phyloP scores from a whole-genome alignment of 1,284 basidiomycete species.

The Trichosporon asahii region DNA sequence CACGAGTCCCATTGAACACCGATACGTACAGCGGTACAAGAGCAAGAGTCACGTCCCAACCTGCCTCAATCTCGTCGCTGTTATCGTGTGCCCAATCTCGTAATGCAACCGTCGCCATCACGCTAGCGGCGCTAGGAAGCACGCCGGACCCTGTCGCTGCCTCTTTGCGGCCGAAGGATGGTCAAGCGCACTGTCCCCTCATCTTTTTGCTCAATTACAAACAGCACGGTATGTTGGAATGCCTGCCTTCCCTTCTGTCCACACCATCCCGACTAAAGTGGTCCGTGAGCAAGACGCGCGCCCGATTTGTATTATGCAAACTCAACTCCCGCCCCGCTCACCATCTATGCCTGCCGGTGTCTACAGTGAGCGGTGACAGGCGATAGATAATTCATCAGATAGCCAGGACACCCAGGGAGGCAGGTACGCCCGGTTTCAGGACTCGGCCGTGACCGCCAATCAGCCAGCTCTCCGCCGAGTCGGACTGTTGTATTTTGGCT shows the following conservation, averaged over 20 bases:
- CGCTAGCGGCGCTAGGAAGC: background rate
- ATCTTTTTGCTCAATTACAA: background rate
- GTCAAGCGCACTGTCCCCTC: background rate
- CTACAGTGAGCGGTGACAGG: background rate
- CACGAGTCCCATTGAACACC: background rate
- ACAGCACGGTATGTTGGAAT: background rate
- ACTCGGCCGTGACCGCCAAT: background rate
- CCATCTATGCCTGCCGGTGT: background rate
- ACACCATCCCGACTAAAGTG: background rate
- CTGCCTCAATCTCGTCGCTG: background rate
- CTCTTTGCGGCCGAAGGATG: background rate
- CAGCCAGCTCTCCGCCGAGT: background rate
- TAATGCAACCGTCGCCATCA: background rate
- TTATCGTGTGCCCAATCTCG: background rate
- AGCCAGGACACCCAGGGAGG: background rate
- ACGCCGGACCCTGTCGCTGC: background rate
- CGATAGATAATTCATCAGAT: constrained; percentile 4
- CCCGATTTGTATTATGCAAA: background rate
- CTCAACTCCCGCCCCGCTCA: background rate
- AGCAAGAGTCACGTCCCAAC: background rate
- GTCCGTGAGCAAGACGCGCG: background rate
- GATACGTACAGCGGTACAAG: background rate
- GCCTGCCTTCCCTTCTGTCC: background rate
- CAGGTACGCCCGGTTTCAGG: constrained; percentile 1
- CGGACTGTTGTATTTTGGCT: background rate